These are phyloP conservation scores for Torulaspora franciscae DNA, from an alignment of 805 yeast species.

Conservation along the genomic window DNA sequence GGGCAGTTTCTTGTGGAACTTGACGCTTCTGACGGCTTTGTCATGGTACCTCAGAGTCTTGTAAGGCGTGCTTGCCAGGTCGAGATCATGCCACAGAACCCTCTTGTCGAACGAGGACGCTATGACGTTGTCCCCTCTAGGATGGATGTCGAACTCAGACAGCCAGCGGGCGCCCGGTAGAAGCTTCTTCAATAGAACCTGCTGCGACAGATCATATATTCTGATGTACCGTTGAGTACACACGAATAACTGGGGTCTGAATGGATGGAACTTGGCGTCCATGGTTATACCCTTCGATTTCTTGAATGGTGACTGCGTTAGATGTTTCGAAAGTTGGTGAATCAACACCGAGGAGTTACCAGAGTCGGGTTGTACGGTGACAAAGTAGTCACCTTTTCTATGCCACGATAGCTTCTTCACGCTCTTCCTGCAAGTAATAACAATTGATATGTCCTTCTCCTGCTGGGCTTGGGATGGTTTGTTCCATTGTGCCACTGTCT, in stretches of 20 bases:
- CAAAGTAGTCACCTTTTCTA: constrained; percentile 93
- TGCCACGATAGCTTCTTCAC: constrained; percentile 91
- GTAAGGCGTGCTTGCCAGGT: constrained; percentile 82
- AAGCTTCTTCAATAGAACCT: constrained; percentile 74
- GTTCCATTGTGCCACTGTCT: constrained; percentile 73
- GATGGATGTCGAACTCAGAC: constrained; percentile 86
- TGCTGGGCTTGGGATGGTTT: constrained; percentile 65
- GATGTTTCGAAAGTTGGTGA: constrained; percentile 91
- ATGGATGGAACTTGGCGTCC: constrained; percentile 97
- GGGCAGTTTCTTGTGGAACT: constrained; percentile 84
- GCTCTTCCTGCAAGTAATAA: constrained; percentile 59
- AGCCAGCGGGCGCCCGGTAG: constrained; percentile 96
- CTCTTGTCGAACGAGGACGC: constrained; percentile 93
- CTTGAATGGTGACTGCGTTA: constrained; percentile 91
- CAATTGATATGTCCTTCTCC: constrained; percentile 64
- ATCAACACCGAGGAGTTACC: constrained; percentile 84
- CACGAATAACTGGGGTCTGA: constrained; percentile 88
- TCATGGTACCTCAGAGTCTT: constrained; percentile 93
- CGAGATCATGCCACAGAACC: constrained; percentile 96
- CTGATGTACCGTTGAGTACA: constrained; percentile 91
- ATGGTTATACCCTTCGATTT: constrained; percentile 89
- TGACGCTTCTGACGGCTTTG: constrained; percentile 84
- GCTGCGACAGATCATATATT: constrained; percentile 85
- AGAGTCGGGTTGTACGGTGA: constrained; percentile 92
- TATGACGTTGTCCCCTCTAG: constrained; percentile 89